phyloP scores from a whole-genome alignment of 345 rosid genomes.

The Murraya paniculata region DNA sequence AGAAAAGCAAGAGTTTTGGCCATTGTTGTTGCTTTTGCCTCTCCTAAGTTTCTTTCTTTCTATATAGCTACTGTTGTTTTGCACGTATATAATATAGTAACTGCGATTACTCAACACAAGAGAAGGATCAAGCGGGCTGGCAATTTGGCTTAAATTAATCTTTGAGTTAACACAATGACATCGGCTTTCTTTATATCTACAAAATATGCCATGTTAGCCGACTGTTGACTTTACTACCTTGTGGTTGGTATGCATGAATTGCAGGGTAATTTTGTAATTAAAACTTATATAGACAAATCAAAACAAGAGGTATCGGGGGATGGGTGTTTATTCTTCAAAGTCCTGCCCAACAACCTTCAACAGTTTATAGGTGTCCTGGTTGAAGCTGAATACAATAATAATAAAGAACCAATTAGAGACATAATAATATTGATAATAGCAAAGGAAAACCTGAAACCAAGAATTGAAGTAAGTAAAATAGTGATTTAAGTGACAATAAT shows the following conservation, averaged over 20 bases:
- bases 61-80: not conserved
- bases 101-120: not conserved
- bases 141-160: constrained; percentile 14
- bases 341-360: constrained; percentile 41
- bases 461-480: not conserved
- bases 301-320: not conserved
- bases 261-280: constrained; percentile 18
- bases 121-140: constrained; percentile 7
- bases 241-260: not conserved
- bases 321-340: not conserved
- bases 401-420: not conserved
- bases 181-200: constrained; percentile 12
- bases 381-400: not conserved
- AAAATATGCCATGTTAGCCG: constrained; percentile 9
- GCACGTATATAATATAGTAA: not conserved
- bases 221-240: not conserved
- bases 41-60: not conserved
- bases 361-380: constrained; percentile 29
- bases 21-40: constrained; percentile 28
- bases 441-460: constrained; percentile 24
- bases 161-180: constrained; percentile 13
- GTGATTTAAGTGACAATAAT: no score
- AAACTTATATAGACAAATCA: no score
- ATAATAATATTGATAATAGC: not conserved
- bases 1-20: constrained; percentile 29